Evolutionary conservation across 768 basidiomycete genomes (phyloP).

Genomic region (Tricholoma flavovirens): DNA sequence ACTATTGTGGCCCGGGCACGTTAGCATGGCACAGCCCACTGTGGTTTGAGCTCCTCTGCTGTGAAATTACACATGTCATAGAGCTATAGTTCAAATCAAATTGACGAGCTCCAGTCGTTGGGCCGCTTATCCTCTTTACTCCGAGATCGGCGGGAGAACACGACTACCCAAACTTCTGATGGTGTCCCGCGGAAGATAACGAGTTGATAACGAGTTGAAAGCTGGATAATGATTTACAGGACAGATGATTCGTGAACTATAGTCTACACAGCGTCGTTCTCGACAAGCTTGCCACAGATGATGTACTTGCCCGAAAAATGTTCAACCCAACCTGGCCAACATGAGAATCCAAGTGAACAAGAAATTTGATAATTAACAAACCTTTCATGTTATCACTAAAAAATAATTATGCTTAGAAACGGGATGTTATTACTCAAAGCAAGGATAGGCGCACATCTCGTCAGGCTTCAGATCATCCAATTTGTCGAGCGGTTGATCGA

Average conservation of each 20-base stretch:
- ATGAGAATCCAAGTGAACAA: slow-evolving; percentile 1
- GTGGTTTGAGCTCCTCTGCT: no score
- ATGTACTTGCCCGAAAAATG: slow-evolving; percentile 94
- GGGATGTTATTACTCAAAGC: neutral
- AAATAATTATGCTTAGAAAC: slow-evolving; percentile 6
- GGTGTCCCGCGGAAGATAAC: no score
- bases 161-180: no score
- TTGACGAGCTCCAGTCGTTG: no score
- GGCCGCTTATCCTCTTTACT: no score
- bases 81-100: no score
- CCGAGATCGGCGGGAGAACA: no score
- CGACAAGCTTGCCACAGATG: slow-evolving; percentile 81
- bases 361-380: slow-evolving; percentile 21
- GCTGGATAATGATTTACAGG: neutral
- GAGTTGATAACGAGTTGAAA: neutral
- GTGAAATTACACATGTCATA: no score
- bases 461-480: slow-evolving; percentile 71
- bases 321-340: slow-evolving; percentile 74
- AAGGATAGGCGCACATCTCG: slow-evolving; percentile 63
- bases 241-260: neutral
- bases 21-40: no score
- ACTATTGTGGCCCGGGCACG: no score
- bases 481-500: slow-evolving; percentile 83
- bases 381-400: slow-evolving; percentile 89
- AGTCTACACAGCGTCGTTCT: slow-evolving; percentile 55